phyloP scores from a whole-genome alignment of 2,329 filamentous ascomycete genomes.

The Pestalotiopsis sp. region DNA sequence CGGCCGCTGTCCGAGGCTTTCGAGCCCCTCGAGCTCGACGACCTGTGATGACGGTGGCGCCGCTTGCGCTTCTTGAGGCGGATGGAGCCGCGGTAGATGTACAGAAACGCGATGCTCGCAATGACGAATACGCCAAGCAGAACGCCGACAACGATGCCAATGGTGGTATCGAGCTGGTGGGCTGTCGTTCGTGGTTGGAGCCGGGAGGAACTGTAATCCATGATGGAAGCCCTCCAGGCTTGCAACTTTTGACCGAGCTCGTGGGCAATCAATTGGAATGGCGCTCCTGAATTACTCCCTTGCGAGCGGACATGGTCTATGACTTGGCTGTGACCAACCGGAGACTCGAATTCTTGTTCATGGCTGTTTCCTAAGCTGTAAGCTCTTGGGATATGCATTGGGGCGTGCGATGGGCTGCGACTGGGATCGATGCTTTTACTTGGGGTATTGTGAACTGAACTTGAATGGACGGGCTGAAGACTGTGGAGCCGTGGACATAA shows the following conservation, averaged over 20 bases:
- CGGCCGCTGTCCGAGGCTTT: constrained; percentile 10
- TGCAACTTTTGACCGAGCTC: not conserved
- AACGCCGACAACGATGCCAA: constrained; percentile 27
- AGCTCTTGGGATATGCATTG: constrained; percentile 12
- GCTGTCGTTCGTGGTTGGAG: constrained; percentile 20
- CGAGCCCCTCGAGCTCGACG: constrained; percentile 9
- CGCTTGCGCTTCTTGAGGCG: constrained; percentile 19
- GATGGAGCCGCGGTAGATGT: constrained; percentile 25
- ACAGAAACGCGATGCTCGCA: constrained; percentile 22
- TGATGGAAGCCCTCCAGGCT: not conserved
- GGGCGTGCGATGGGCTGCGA: not conserved
- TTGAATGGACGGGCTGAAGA: not conserved
- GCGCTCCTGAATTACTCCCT: not conserved
- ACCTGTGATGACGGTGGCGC: constrained; percentile 2
- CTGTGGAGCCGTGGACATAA: constrained; percentile 11
- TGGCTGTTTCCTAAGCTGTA: not conserved
- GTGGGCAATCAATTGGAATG: not conserved
- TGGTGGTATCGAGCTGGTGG: constrained; percentile 23
- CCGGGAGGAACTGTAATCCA: not conserved
- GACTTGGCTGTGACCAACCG: not conserved
- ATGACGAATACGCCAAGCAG: constrained; percentile 25
- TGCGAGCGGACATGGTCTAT: not conserved
- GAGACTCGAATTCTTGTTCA: not conserved
- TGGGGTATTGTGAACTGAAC: constrained; percentile 3
- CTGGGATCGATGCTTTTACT: not conserved